phyloP scores from a whole-genome alignment of 106 monocot species.

The Platanthera zijinensis region DNA sequence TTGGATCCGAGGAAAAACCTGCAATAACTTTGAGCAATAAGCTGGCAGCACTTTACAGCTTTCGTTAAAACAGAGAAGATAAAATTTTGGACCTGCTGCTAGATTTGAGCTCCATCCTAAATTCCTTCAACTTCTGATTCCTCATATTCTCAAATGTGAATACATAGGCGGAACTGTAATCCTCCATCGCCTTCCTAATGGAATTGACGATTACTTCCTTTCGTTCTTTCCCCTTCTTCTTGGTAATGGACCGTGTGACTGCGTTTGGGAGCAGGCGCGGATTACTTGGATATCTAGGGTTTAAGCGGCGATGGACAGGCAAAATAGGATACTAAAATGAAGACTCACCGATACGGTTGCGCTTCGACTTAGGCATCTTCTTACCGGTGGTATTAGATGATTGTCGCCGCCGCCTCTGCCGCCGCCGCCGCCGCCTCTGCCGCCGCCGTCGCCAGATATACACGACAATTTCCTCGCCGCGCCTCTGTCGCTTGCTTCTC shows the following conservation, averaged over 20 bases:
- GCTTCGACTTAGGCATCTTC: conserved; percentile 85
- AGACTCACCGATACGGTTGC: conserved; percentile 43
- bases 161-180: conserved; percentile 50
- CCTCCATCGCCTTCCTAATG: conserved; percentile 66
- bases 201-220: conserved; percentile 58
- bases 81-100: conserved; percentile 56
- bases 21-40: background rate
- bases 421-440: background rate
- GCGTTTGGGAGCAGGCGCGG: background rate
- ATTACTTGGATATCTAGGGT: background rate
- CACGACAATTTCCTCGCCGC: background rate
- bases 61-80: background rate
- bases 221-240: conserved; percentile 80
- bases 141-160: conserved; percentile 95
- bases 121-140: conserved; percentile 82
- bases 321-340: conserved; percentile 2
- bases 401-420: too few relatives aligned
- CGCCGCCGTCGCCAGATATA: background rate
- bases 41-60: background rate
- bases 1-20: conserved; percentile 95
- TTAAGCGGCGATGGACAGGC: background rate
- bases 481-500: background rate
- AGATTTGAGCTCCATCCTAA: conserved; percentile 78
- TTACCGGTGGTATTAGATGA: background rate
- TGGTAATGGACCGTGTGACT: conserved; percentile 95